Percentiles rank a stretch among this genome's conserved stretches.
These are phyloP conservation scores for Jimgerdemannia flammicorona DNA, from an alignment of 192 early-diverging fungal species.

Conservation along the genomic window DNA sequence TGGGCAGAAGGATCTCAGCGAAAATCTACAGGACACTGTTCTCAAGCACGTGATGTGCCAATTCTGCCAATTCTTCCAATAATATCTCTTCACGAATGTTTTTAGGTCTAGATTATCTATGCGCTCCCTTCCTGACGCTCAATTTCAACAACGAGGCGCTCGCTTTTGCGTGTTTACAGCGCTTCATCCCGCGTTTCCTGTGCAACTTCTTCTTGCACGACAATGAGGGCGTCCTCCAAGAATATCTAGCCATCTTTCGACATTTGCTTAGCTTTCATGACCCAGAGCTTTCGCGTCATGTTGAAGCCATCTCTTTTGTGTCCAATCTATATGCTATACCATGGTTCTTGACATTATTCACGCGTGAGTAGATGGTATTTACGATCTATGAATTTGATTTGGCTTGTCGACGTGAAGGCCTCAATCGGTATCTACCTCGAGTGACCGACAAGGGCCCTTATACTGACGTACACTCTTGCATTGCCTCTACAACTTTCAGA, in stretches of 20 bases:
- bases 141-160: slow-evolving; percentile 75
- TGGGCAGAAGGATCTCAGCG: not conserved
- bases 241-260: slow-evolving; percentile 62
- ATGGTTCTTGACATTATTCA: slow-evolving; percentile 82
- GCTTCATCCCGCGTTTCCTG: slow-evolving; percentile 62
- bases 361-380: slow-evolving; percentile 48
- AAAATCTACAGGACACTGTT: not conserved
- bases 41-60: not conserved
- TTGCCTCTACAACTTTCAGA: slow-evolving; percentile 34
- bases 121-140: slow-evolving; percentile 70
- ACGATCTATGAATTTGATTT: not conserved
- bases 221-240: slow-evolving; percentile 65
- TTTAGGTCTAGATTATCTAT: slow-evolving; percentile 66
- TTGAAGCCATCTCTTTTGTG: slow-evolving; percentile 55
- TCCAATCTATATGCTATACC: slow-evolving; percentile 78
- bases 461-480: too few species aligned
- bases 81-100: not conserved
- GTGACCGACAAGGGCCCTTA: too few species aligned
- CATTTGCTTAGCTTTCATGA: slow-evolving; percentile 70
- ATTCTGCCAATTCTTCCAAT: too few species aligned
- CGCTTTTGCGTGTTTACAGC: slow-evolving; percentile 62
- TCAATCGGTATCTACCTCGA: too few species aligned
- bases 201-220: slow-evolving; percentile 71
- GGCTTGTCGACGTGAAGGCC: too few species aligned
- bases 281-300: slow-evolving; percentile 63